Evolutionary conservation across 257 asterid species (phyloP).

Genomic region (Solanum sparsipilum): DNA sequence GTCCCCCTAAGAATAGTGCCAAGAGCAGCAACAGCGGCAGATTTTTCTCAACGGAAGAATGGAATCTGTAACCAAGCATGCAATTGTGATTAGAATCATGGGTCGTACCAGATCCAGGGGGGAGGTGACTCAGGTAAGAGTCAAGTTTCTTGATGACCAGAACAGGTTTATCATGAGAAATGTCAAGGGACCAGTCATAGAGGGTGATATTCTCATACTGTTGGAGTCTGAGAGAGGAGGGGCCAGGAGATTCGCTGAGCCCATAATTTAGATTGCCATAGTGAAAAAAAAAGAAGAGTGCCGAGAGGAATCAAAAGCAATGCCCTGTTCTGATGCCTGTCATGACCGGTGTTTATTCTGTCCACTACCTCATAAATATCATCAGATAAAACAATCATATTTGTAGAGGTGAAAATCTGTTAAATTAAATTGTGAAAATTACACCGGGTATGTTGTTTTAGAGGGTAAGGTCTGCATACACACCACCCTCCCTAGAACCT

Average conservation of each 20-base stretch:
- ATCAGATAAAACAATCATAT: background rate
- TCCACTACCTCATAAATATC: background rate
- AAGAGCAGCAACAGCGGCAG: background rate
- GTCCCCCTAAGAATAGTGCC: background rate
- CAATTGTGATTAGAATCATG: too few species aligned
- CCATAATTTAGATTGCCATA: too few species aligned
- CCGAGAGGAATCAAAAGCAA: background rate
- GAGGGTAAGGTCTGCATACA: background rate
- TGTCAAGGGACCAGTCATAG: too few species aligned
- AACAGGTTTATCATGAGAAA: too few species aligned
- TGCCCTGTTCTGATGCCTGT: background rate
- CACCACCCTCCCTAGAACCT: background rate
- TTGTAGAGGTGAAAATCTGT: background rate
- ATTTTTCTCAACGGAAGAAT: too few species aligned
- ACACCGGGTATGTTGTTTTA: background rate
- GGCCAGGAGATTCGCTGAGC: too few species aligned
- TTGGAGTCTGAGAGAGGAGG: too few species aligned
- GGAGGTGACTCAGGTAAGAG: too few species aligned
- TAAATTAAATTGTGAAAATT: background rate
- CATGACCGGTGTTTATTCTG: background rate
- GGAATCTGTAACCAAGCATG: too few species aligned
- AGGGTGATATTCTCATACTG: too few species aligned
- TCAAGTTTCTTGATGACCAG: too few species aligned
- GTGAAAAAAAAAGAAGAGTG: background rate
- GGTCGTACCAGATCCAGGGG: too few species aligned